These are phyloP conservation scores for Orbilia oligospora DNA, from an alignment of 2,329 filamentous ascomycete species.

Conservation along the genomic window DNA sequence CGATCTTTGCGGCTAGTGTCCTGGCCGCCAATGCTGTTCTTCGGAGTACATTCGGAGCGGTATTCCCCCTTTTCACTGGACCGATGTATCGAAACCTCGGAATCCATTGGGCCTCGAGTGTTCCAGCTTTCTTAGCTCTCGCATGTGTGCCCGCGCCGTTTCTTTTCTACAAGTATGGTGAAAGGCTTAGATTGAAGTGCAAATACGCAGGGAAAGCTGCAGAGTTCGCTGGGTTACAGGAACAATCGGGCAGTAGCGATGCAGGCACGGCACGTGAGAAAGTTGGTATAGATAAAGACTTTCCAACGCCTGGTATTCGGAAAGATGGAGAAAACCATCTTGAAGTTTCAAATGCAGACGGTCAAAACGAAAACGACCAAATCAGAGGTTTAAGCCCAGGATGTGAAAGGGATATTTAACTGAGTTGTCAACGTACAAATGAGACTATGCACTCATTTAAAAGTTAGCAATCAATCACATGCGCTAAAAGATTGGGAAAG, in stretches of 20 bases:
- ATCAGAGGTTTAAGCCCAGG: slow-evolving; percentile 5
- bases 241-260: slow-evolving; percentile 19
- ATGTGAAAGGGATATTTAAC: background rate
- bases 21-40: slow-evolving; percentile 78
- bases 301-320: background rate
- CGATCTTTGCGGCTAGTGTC: slow-evolving; percentile 78
- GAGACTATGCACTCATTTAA: slow-evolving; percentile 11
- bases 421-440: slow-evolving; percentile 26
- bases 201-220: slow-evolving; percentile 79
- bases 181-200: slow-evolving; percentile 75
- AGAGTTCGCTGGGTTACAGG: slow-evolving; percentile 71
- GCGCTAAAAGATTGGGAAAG: slow-evolving; percentile 29
- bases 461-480: slow-evolving; percentile 5
- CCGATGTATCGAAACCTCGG: slow-evolving; percentile 72
- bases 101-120: slow-evolving; percentile 77
- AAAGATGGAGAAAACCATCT: background rate
- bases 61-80: slow-evolving; percentile 43
- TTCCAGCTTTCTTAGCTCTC: slow-evolving; percentile 81
- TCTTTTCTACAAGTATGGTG: slow-evolving; percentile 82
- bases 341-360: background rate
- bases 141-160: slow-evolving; percentile 77
- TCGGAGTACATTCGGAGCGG: slow-evolving; percentile 45
- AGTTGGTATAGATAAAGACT: background rate
- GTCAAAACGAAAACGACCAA: background rate
- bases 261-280: background rate